Percentiles rank a stretch among this genome's conserved stretches.
phyloP scores from a whole-genome alignment of 345 rosid genomes.

The Gossypium sturtianum region DNA sequence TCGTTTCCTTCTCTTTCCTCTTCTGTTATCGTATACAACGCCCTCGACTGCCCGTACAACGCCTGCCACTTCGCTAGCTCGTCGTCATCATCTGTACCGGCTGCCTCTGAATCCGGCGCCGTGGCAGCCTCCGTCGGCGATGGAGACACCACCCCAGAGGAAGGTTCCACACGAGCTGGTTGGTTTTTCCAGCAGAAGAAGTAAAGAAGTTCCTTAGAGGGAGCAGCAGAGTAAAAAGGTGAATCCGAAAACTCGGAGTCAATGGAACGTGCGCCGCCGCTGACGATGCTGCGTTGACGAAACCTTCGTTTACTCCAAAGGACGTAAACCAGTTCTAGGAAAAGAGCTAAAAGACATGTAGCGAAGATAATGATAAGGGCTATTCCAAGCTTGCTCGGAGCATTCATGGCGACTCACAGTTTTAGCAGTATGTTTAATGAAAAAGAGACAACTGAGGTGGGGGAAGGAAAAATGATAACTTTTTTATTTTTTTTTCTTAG shows the following conservation, averaged over 20 bases:
- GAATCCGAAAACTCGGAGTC: slow-evolving; percentile 21
- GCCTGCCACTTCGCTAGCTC: slow-evolving; percentile 38
- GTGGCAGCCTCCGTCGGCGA: not conserved
- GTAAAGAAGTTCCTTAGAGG: slow-evolving; percentile 73
- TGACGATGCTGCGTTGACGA: slow-evolving; percentile 23
- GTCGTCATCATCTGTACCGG: slow-evolving; percentile 15
- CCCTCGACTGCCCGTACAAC: slow-evolving; percentile 49
- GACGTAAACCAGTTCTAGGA: slow-evolving; percentile 42
- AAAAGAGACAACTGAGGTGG: not conserved
- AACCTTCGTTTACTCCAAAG: slow-evolving; percentile 43
- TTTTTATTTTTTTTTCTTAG: not conserved
- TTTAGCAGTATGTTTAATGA: not conserved
- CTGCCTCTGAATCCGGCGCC: slow-evolving; percentile 3
- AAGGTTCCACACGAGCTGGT: slow-evolving; percentile 41
- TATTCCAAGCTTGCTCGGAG: slow-evolving; percentile 30
- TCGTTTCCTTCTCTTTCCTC: slow-evolving; percentile 47
- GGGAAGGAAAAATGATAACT: not conserved
- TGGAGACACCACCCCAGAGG: slow-evolving; percentile 18
- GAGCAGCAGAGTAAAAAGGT: slow-evolving; percentile 18
- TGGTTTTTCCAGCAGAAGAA: slow-evolving; percentile 66
- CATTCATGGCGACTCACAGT: slow-evolving; percentile 27
- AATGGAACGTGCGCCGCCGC: slow-evolving; percentile 4
- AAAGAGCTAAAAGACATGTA: slow-evolving; percentile 30
- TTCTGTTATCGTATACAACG: slow-evolving; percentile 62
- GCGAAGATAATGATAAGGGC: slow-evolving; percentile 40